Percentiles rank a stretch among this genome's conserved stretches.
phyloP scores from a whole-genome alignment of 768 basidiomycete genomes.

The Artomyces pyxidatus region DNA sequence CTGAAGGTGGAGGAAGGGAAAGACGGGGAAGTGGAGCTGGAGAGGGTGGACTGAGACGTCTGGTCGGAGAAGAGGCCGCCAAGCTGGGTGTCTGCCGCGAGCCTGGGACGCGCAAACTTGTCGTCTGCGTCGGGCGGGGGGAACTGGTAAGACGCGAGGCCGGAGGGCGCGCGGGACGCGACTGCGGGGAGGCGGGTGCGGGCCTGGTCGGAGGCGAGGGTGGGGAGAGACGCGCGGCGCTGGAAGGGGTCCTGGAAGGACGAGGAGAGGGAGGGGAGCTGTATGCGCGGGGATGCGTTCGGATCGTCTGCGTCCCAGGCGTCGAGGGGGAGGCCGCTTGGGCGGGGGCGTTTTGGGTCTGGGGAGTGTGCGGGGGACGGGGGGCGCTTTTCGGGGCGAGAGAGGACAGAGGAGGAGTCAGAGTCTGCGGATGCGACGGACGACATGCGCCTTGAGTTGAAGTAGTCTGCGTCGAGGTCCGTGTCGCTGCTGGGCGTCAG shows the following conservation, averaged over 20 bases:
- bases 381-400: constrained; percentile 52
- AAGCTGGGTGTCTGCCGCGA: constrained; percentile 41
- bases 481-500: constrained; percentile 22
- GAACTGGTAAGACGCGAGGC: constrained; percentile 47
- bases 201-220: constrained; percentile 40
- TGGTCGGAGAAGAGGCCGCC: constrained; percentile 38
- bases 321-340: constrained; percentile 18
- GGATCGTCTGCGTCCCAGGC: constrained; percentile 20
- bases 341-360: constrained; percentile 42
- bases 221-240: constrained; percentile 58
- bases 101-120: constrained; percentile 37
- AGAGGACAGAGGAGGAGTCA: constrained; percentile 48
- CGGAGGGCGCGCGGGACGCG: constrained; percentile 25
- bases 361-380: constrained; percentile 35
- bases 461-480: constrained; percentile 34
- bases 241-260: constrained; percentile 56
- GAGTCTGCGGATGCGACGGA: constrained; percentile 65
- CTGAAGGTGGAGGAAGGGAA: constrained; percentile 18
- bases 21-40: constrained; percentile 15
- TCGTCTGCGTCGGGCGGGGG: constrained; percentile 38
- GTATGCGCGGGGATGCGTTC: constrained; percentile 44
- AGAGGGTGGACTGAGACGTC: constrained; percentile 35
- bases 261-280: constrained; percentile 68
- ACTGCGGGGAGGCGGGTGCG: constrained; percentile 47
- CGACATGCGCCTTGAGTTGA: constrained; percentile 71